Evolutionary conservation across 371 early-diverging fungal genomes (phyloP), one percentile per base, ranked within the genome.

Genomic region (Blakeslea trispora): DNA sequence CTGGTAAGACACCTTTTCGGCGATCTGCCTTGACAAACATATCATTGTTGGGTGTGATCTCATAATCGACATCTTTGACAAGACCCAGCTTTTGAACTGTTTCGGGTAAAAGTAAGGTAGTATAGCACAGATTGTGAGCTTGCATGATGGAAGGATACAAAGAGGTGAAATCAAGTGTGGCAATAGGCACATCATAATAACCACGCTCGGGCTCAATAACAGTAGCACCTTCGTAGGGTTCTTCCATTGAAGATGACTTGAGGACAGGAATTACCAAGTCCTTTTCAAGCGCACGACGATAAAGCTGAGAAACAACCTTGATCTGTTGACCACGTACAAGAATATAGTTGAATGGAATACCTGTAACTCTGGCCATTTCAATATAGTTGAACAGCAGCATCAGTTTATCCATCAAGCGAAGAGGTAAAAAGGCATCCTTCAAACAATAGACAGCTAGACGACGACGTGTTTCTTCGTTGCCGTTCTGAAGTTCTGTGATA

Each of bases 71-170:
- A 63, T 87, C 93, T 60, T 84, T 81, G 18, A 84, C 83, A 19
- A 98, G 74, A 18, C 75, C 72, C 41, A 83, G 72, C 50, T 75
- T 76, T 57, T 90, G 84, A 19, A 89, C 83, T 11, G 75, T 70
- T 11, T 78, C 64, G 7, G 71, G 70, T 37, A 71, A 79, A 46
- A 99, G 60, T 32, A 96, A 81, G 0, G 99, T 99, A 0, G 99
- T 95, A 72, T 99, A 99, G 73, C 99, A 99, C 18, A 99, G 78
- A 68, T 99, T 99, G 71, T 99, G 97, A 6, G 98, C 99, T 89
- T 99, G 99, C 96, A 99, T 99, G 66, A 99, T 99, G 10, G 99
- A 98, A 10, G 99, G 99, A 75, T 99, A 99, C 70, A 99, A 85
- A 0, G 99, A 99, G 0, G 91, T 92, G 77, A 99, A 99, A 87